phyloP scores from a whole-genome alignment of 768 basidiomycete species.

The Chlorophyllum brunneum region DNA sequence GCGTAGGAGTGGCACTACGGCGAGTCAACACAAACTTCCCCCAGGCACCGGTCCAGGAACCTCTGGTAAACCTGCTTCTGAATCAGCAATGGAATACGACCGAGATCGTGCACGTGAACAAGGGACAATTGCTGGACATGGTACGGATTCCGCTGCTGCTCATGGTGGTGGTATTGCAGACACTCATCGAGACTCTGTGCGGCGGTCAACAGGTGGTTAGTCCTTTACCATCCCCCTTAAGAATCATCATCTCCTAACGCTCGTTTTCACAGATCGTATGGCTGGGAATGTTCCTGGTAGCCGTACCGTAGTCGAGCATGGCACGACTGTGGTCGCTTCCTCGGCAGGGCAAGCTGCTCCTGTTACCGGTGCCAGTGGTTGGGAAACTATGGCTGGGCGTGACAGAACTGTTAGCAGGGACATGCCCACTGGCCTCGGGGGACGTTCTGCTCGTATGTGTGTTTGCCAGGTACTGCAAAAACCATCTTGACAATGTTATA shows the following conservation, averaged over 20 bases:
- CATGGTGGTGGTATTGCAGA: conserved; percentile 15
- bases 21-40: conserved; percentile 16
- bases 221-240: not conserved
- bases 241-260: not conserved
- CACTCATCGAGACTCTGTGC: conserved; percentile 12
- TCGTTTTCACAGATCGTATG: not conserved
- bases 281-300: not conserved
- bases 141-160: conserved; percentile 20
- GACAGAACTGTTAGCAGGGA: not conserved
- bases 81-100: conserved; percentile 10
- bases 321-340: not conserved
- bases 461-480: not conserved
- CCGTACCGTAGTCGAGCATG: not conserved
- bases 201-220: not conserved
- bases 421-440: not conserved
- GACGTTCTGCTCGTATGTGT: conserved; percentile 5
- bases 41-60: conserved; percentile 20
- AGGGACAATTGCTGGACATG: conserved; percentile 17
- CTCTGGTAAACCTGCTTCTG: conserved; percentile 12
- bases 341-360: not conserved
- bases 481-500: not conserved
- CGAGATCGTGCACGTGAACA: conserved; percentile 4
- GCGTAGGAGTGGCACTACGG: not conserved
- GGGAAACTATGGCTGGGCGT: not conserved
- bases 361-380: not conserved